Conservation (phyloP, 306 rosid genomes). For the Gillenia trifoliata region DNA sequence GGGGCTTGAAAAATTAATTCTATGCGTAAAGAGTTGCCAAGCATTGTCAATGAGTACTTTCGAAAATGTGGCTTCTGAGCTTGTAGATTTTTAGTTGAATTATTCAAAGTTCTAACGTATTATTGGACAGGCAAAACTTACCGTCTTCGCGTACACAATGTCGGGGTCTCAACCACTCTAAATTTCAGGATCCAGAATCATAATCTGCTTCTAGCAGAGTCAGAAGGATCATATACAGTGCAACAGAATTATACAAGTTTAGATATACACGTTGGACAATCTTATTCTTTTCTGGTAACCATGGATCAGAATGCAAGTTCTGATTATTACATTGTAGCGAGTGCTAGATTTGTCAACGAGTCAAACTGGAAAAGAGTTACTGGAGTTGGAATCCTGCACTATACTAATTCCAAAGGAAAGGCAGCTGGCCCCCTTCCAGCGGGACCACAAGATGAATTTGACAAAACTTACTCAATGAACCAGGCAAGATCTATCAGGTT, state of each 20-base stretch:
- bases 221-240: conserved; percentile 92
- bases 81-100: not conserved
- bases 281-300: conserved; percentile 82
- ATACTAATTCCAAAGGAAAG: conserved; percentile 89
- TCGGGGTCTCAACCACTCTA: conserved; percentile 88
- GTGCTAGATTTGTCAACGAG: conserved; percentile 88
- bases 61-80: not conserved
- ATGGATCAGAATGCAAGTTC: conserved; percentile 91
- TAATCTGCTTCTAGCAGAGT: conserved; percentile 86
- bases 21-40: not conserved
- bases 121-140: conserved; percentile 76
- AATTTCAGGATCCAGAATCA: conserved; percentile 94
- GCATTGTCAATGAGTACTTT: not conserved
- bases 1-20: not conserved
- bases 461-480: conserved; percentile 96
- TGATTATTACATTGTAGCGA: conserved; percentile 92
- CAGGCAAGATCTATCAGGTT: conserved; percentile 97
- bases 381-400: conserved; percentile 85
- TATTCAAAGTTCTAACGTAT: not conserved
- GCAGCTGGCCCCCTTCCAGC: conserved; percentile 86
- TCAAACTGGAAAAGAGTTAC: conserved; percentile 80
- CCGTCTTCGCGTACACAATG: conserved; percentile 83
- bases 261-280: conserved; percentile 95
- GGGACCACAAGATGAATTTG: conserved; percentile 71
- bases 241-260: conserved; percentile 91